Evolutionary conservation across 352 stramenopile genomes (phyloP).

Genomic region (Phytophthora pluvialis): DNA sequence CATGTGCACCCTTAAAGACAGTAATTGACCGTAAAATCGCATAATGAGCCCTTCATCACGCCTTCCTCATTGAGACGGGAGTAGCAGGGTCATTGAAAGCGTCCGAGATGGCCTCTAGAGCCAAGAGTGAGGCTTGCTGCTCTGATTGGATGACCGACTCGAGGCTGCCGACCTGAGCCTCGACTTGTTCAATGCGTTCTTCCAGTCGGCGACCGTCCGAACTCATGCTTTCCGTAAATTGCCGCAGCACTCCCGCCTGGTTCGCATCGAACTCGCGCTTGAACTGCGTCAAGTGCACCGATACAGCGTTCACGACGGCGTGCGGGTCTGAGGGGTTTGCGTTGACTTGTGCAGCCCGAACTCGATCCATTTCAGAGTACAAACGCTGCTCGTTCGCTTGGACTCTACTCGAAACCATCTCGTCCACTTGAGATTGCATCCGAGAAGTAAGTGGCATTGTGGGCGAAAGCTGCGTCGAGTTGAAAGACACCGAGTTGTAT

Average conservation of each 20-base stretch:
- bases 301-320: slow-evolving; percentile 63
- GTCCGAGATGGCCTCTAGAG: slow-evolving; percentile 75
- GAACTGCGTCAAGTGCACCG: slow-evolving; percentile 62
- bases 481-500: slow-evolving; percentile 19
- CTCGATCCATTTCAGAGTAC: slow-evolving; percentile 39
- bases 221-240: slow-evolving; percentile 63
- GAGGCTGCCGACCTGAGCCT: slow-evolving; percentile 56
- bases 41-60: not conserved
- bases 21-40: slow-evolving; percentile 1
- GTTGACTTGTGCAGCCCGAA: slow-evolving; percentile 32
- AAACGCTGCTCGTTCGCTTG: slow-evolving; percentile 42
- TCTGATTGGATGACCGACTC: slow-evolving; percentile 71
- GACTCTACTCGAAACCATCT: slow-evolving; percentile 43
- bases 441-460: slow-evolving; percentile 41
- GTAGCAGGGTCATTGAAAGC: slow-evolving; percentile 45
- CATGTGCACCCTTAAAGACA: too few relatives aligned
- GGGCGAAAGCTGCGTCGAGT: slow-evolving; percentile 12
- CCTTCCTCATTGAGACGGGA: slow-evolving; percentile 5
- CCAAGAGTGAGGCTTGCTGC: slow-evolving; percentile 71
- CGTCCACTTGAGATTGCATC: slow-evolving; percentile 63
- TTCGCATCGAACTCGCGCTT: slow-evolving; percentile 67
- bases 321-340: slow-evolving; percentile 29
- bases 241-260: slow-evolving; percentile 47
- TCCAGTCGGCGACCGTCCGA: slow-evolving; percentile 57
- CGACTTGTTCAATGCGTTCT: slow-evolving; percentile 57